Base-by-base conservation (phyloP, 345 rosid species). In the Camelina neglecta region DNA sequence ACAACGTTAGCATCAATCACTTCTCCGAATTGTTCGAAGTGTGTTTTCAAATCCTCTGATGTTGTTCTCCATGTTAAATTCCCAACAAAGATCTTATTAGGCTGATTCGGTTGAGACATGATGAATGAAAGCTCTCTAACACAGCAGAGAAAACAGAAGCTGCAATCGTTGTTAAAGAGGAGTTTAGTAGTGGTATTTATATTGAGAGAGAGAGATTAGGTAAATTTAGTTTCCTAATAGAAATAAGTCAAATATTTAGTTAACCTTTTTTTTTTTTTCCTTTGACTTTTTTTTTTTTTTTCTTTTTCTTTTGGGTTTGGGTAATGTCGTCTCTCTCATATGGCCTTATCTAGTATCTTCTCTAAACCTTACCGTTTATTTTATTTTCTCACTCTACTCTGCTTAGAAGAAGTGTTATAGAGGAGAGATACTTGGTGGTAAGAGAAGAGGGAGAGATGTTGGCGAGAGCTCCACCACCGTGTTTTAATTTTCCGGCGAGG, bases 381-480 rank as follows among this genome's bases (percentile, higher is more conserved):
- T 49, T 35, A 51, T 26, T 60, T 67, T 50, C 50, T 47, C 36
- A 67, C 61, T 38, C 23, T 15, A 29, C 31, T 29, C 31, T 29
- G 53, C 26, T 15, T 56, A 26, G 60, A 8, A 21, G 26, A 35
- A 35, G 74, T 20, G 53, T 55, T 24, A 1, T 33, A 1, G 7
- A 35, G 29, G 18, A 18, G 18, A 33, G 36, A 36, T 11, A 60
- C 29, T 75, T 41, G 36, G 36, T 33, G 26, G 31, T 29, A 29
- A 29, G 31, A 29, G 31, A 0, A 29, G 31, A n/a, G 21, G 2
- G 65, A 59, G 57, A 78, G 42, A 78, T 78, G 81, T 67, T 78
- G 62, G 77, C 74, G 36, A 54, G 70, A 78, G 78, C 78, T 72
- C 76, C 81, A 65, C 73, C 78, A 6, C 81, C 78, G 60, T 72